Percentiles rank a stretch among this genome's conserved stretches.
Conservation (phyloP, 129 eudicot species). For the Flaveria sonorensis region DNA sequence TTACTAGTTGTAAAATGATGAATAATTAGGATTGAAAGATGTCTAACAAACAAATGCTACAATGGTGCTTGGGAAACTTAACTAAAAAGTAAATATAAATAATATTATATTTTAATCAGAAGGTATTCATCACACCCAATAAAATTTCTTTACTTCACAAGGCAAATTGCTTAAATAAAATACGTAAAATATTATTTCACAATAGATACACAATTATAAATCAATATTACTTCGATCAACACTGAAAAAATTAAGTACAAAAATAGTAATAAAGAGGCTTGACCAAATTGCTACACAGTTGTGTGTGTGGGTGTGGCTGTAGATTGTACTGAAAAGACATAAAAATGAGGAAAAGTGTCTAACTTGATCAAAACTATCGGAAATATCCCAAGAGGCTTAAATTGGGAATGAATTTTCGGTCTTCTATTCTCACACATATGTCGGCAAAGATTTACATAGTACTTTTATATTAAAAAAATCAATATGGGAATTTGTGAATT, state of each 20-base stretch:
- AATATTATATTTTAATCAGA: background rate
- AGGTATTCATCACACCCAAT: background rate
- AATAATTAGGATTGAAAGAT: background rate
- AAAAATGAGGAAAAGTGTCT: background rate
- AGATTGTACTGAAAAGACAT: conserved; percentile 22
- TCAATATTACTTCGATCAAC: background rate
- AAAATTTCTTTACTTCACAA: background rate
- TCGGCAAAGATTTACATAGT: conserved; percentile 11
- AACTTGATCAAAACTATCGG: conserved; percentile 5
- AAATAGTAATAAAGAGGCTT: conserved; percentile 2
- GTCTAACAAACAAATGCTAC: background rate
- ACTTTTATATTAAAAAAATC: background rate
- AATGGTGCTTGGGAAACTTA: background rate
- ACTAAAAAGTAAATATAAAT: background rate
- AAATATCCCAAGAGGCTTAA: conserved; percentile 21
- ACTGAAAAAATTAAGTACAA: background rate
- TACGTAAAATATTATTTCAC: background rate
- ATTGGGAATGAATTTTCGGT: conserved; percentile 11
- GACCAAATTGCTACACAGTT: background rate
- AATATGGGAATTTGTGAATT: background rate
- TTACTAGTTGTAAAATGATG: background rate
- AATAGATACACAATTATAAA: background rate
- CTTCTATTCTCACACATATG: conserved; percentile 20
- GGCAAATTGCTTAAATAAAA: background rate
- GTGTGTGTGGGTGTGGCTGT: conserved; percentile 18